Base-by-base conservation (phyloP, 1,284 basidiomycete species). In the Cryptococcus deneoformans region DNA sequence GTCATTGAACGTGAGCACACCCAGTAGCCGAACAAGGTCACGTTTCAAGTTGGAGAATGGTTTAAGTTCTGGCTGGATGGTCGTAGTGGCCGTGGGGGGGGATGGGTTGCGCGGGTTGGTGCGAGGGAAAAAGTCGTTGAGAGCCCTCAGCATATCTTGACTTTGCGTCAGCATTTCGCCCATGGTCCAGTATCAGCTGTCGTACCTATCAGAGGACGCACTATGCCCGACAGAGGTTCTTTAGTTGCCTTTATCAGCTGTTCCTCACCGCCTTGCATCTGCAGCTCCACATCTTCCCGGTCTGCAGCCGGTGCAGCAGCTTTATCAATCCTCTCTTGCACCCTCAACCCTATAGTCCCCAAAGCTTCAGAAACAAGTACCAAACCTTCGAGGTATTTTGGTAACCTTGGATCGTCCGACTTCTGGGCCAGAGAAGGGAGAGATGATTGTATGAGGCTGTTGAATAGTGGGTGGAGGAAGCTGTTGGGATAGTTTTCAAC, bases 341-440 rank as follows among this genome's bases (percentile, higher is more conserved):
- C 81, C 46, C 80, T 80, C 47, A 92, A 75, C 39, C 82, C 79
- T 52, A 88, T 80, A n/a, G 84, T 85, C 55, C 84, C 80, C 56
- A 92, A 83, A 64, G 87, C 88, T 73, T 92, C 89, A 1, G 84
- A 83, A 46, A 87, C 82, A 10, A 94, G 81, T 10, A 92, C 86
- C 53, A 92, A 79, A 0, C 84, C 89, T 64, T 89, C 89, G 69
- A 89, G 88, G 24, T 86, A 85, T 75, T 86, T 87, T 0, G 71
- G 67, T 45, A 77, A 56, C 6, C 68, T 59, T 12, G 69, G 68
- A 62, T 77, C 76, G 52, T 77, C 76, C 10, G 58, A 53, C 8
- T 62, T 62, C 6, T 59, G 53, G 40, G 52, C 36, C 55, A 76
- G 70, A 1, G 67, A 64, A 0, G 57, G 52, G 0, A 58, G 37